Evolutionary conservation across 108 stramenopile genomes (phyloP).

Genomic region (Cylindrotheca fusiformis): DNA sequence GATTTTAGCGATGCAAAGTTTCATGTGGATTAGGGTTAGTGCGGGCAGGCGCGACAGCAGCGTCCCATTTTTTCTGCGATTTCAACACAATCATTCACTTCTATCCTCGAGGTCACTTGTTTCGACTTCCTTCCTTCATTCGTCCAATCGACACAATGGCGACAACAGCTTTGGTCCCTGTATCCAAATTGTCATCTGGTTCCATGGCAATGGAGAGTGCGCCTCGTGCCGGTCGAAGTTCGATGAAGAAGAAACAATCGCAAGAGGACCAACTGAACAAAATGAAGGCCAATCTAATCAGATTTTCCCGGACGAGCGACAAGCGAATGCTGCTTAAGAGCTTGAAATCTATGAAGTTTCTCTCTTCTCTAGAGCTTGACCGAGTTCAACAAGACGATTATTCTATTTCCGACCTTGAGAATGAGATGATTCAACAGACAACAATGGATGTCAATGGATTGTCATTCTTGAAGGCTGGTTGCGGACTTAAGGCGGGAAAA

Average conservation of each 20-base stretch:
- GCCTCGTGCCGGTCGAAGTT: too few species aligned
- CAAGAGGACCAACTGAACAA: constrained; percentile 28
- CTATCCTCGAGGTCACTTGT: too few species aligned
- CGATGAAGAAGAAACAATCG: too few species aligned
- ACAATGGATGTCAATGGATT: constrained; percentile 55
- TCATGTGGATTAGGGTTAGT: too few species aligned
- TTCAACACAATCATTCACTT: too few species aligned
- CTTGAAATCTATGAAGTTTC: constrained; percentile 30
- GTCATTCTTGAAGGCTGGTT: constrained; percentile 27
- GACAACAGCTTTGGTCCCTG: neutral
- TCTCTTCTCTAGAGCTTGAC: constrained; percentile 36
- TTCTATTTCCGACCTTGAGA: constrained; percentile 52
- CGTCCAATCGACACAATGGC: constrained; percentile 6
- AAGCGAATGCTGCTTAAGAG: constrained; percentile 45
- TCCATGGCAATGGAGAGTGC: too few species aligned
- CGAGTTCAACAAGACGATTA: constrained; percentile 5
- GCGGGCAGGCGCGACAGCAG: too few species aligned
- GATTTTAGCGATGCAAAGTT: too few species aligned
- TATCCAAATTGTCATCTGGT: neutral
- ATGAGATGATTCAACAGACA: constrained; percentile 42
- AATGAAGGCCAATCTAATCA: constrained; percentile 27
- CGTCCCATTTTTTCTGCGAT: too few species aligned
- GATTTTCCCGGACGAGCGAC: constrained; percentile 47
- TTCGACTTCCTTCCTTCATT: neutral
- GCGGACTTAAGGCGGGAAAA: constrained; percentile 6